A percentile compares a stretch with the other conserved stretches of the same genome.
Evolutionary conservation across 139 green algal species (phyloP).

Genomic region (Pleodorina starrii): DNA sequence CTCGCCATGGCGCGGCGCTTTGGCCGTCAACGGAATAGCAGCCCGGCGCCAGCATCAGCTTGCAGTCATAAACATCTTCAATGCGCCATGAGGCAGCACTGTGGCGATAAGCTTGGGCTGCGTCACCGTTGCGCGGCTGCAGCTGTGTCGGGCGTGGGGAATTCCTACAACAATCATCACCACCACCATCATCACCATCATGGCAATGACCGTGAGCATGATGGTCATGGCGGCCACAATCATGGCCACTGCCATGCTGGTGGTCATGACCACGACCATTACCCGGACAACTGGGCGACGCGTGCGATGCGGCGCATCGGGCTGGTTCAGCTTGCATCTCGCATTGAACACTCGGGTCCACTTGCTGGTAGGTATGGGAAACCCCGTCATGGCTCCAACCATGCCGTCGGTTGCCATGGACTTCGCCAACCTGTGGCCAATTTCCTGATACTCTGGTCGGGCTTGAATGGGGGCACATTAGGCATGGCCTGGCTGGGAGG

Average conservation of each 20-base stretch:
- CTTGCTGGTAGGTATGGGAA: conserved; percentile 42
- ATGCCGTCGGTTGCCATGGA: too few species aligned
- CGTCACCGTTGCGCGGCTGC: not conserved
- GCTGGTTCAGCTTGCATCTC: conserved; percentile 56
- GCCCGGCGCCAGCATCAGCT: not conserved
- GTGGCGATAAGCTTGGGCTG: not conserved
- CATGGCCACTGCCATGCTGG: conserved; percentile 1
- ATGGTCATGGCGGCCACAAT: not conserved
- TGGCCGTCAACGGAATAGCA: not conserved
- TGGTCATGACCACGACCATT: conserved; percentile 33
- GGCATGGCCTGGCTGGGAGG: too few species aligned
- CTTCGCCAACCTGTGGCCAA: too few species aligned
- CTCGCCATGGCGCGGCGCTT: not conserved
- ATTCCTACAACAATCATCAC: not conserved
- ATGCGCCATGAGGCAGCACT: not conserved
- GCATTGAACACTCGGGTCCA: conserved; percentile 60
- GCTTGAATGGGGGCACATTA: too few species aligned
- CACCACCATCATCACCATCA: conserved; percentile 5
- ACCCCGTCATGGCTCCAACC: too few species aligned
- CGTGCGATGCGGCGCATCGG: conserved; percentile 54
- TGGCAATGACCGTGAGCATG: not conserved
- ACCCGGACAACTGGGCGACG: conserved; percentile 57
- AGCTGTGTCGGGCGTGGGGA: not conserved
- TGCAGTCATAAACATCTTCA: not conserved
- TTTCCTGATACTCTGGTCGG: too few species aligned